These are phyloP conservation scores for Cornus kousa DNA, from an alignment of 148 eudicot species.

Conservation along the genomic window DNA sequence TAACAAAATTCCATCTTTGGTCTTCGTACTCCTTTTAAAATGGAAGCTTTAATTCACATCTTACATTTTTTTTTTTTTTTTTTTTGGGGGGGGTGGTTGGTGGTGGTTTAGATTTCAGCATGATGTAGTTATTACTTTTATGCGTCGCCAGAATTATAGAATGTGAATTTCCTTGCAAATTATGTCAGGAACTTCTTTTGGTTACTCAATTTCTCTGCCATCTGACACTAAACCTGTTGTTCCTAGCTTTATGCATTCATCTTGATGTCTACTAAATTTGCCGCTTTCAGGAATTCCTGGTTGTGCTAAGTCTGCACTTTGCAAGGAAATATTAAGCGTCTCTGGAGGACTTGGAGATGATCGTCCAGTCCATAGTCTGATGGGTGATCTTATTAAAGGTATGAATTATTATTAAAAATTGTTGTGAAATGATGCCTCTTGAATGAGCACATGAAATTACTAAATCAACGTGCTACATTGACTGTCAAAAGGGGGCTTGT, in stretches of 20 bases:
- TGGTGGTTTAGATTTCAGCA: too few species aligned
- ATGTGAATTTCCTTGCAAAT: too few species aligned
- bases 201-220: too few species aligned
- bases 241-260: background rate
- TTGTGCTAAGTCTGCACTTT: slow-evolving; percentile 95
- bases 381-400: slow-evolving; percentile 98
- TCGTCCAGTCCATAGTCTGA: slow-evolving; percentile 73
- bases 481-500: background rate
- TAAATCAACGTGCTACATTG: background rate
- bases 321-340: slow-evolving; percentile 67
- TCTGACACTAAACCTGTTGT: background rate
- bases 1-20: background rate
- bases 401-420: slow-evolving; percentile 4
- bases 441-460: background rate
- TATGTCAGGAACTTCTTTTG: too few species aligned
- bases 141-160: too few species aligned
- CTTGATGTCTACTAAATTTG: background rate
- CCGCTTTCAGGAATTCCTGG: slow-evolving; percentile 84
- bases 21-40: too few species aligned
- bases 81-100: too few species aligned
- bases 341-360: slow-evolving; percentile 70
- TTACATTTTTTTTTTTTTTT: too few species aligned
- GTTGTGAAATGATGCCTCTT: background rate
- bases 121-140: too few species aligned
- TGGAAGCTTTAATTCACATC: too few species aligned